Conservation (phyloP, 1,139 yeast species). For the Taphrina flavorubra region DNA sequence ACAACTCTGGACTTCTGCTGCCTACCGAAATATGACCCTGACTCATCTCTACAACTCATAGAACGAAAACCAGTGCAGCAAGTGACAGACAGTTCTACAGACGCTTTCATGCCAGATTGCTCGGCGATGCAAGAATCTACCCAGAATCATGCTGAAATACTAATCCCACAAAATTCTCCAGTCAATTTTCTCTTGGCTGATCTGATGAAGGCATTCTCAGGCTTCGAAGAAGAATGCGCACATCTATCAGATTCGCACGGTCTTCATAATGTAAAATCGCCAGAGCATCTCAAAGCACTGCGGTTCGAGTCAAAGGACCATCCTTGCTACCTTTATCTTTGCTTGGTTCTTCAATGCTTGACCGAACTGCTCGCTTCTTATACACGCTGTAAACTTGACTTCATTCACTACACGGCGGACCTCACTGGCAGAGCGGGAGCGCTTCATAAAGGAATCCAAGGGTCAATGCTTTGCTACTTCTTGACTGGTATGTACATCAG, state of each 20-base stretch:
- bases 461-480: not conserved
- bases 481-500: not conserved
- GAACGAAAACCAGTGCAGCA: slow-evolving; percentile 49
- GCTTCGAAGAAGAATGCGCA: slow-evolving; percentile 1
- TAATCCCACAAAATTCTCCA: slow-evolving; percentile 22
- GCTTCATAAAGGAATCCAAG: not conserved
- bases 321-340: slow-evolving; percentile 65
- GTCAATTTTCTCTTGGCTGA: slow-evolving; percentile 2
- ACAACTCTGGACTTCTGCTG: slow-evolving; percentile 57
- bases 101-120: not conserved
- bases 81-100: not conserved
- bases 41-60: slow-evolving; percentile 49
- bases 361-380: slow-evolving; percentile 79
- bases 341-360: slow-evolving; percentile 69
- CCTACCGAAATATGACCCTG: slow-evolving; percentile 48
- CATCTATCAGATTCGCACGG: not conserved
- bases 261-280: not conserved
- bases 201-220: not conserved
- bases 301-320: slow-evolving; percentile 49
- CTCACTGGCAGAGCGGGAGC: not conserved
- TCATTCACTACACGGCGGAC: slow-evolving; percentile 61
- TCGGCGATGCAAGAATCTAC: not conserved
- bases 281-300: not conserved
- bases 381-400: slow-evolving; percentile 79
- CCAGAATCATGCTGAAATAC: not conserved